Conservation (phyloP, 2,329 filamentous ascomycete genomes). For the Neonectria neomacrospora region DNA sequence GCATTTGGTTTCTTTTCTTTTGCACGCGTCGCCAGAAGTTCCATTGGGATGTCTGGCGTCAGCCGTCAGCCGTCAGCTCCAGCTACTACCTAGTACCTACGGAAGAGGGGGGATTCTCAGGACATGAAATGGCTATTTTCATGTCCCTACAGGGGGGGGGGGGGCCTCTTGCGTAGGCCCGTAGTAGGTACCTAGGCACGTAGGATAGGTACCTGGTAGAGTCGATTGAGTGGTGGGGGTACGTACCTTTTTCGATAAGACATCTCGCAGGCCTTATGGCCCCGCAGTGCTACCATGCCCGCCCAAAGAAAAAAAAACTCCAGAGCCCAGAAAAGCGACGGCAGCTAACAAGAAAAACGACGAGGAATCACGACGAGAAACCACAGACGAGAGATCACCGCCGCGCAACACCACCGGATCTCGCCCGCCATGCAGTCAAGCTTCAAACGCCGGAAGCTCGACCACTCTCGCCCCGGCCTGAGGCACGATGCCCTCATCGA, state of each 20-base stretch:
- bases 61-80: neutral
- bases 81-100: no score
- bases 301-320: conserved; percentile 39
- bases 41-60: conserved; percentile 12
- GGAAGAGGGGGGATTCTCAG: no score
- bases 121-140: no score
- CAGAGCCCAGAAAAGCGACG: conserved; percentile 24
- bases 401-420: conserved; percentile 19
- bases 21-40: neutral
- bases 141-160: no score
- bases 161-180: no score
- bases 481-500: conserved; percentile 52
- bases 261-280: conserved; percentile 38
- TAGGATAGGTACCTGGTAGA: no score
- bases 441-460: conserved; percentile 62
- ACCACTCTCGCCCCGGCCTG: conserved; percentile 51
- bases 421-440: conserved; percentile 56
- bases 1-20: conserved; percentile 1
- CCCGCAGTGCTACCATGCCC: conserved; percentile 34
- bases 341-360: conserved; percentile 19
- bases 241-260: conserved; percentile 42
- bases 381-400: neutral
- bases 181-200: no score
- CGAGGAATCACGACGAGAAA: conserved; percentile 13
- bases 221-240: conserved; percentile 11